phyloP scores from a whole-genome alignment of 441 rosid genomes.

The Biscutella auriculata region DNA sequence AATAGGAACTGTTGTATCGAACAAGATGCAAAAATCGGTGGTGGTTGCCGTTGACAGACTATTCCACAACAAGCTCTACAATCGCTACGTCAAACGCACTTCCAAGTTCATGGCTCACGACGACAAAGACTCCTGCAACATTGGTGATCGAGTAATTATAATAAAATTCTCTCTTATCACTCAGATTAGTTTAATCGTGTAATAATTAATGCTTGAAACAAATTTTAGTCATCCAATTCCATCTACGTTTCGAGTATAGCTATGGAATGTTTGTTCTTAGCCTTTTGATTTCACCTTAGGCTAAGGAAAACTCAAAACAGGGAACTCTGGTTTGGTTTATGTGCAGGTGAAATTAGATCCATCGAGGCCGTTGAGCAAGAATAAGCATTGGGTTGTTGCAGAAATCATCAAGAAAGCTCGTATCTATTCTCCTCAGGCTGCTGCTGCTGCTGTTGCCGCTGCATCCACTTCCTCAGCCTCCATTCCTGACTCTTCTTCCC shows the following conservation, averaged over 20 bases:
- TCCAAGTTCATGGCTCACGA: constrained; percentile 98
- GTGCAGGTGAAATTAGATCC: constrained; percentile 73
- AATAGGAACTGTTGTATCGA: constrained; percentile 79
- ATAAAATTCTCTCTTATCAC: neutral
- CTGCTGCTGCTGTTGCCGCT: constrained; percentile 13
- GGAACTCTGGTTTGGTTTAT: neutral
- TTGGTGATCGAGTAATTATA: constrained; percentile 57
- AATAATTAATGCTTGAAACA: too few relatives aligned
- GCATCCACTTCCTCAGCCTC: constrained; percentile 13
- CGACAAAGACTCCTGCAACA: constrained; percentile 56
- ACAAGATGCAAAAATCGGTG: constrained; percentile 96
- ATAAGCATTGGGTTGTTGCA: constrained; percentile 76
- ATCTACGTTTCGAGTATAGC: neutral
- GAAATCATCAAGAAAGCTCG: constrained; percentile 82
- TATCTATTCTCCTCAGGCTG: constrained; percentile 50
- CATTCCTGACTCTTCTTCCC: constrained; percentile 3
- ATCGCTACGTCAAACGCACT: constrained; percentile 83
- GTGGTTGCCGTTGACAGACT: constrained; percentile 84
- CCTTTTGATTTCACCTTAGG: too few relatives aligned
- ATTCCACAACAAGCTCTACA: constrained; percentile 68
- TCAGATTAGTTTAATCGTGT: too few relatives aligned
- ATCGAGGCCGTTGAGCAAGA: constrained; percentile 80
- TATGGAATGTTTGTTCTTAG: neutral
- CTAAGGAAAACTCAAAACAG: neutral
- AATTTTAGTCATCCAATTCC: neutral